Evolutionary conservation across 2,329 filamentous ascomycete species (phyloP).

Genomic region (Decorospora gaudefroyi): DNA sequence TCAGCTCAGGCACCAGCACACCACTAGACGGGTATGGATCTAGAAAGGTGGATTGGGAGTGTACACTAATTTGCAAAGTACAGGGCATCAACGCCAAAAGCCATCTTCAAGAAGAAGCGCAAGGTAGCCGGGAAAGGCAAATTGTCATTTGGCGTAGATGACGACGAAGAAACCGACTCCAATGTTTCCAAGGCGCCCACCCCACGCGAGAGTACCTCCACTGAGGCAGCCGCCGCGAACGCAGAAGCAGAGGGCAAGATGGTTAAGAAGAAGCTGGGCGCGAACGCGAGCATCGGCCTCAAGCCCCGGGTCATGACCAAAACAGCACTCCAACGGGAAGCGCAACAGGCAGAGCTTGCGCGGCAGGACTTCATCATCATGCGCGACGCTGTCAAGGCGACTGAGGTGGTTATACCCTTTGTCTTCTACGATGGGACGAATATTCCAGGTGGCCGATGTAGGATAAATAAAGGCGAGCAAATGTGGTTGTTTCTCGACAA

Average conservation of each 20-base stretch:
- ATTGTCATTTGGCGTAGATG: constrained; percentile 71
- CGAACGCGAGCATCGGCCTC: constrained; percentile 62
- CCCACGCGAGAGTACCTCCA: constrained; percentile 47
- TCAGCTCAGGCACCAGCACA: constrained; percentile 57
- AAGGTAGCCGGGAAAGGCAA: constrained; percentile 61
- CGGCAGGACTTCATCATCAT: constrained; percentile 79
- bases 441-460: constrained; percentile 79
- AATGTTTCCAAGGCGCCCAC: constrained; percentile 44
- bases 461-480: constrained; percentile 89
- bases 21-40: constrained; percentile 65
- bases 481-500: constrained; percentile 93
- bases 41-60: background rate
- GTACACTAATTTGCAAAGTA: constrained; percentile 60
- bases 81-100: constrained; percentile 59
- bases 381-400: constrained; percentile 84
- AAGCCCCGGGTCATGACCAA: constrained; percentile 76
- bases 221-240: constrained; percentile 43
- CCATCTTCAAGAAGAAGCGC: constrained; percentile 61
- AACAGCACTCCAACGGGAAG: constrained; percentile 75
- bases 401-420: constrained; percentile 89
- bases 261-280: constrained; percentile 58
- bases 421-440: constrained; percentile 97
- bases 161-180: constrained; percentile 64
- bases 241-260: constrained; percentile 39
- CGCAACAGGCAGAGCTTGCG: constrained; percentile 72